These are phyloP conservation scores for Blastosporella zonata DNA, from an alignment of 1,284 basidiomycete species.

Conservation along the genomic window DNA sequence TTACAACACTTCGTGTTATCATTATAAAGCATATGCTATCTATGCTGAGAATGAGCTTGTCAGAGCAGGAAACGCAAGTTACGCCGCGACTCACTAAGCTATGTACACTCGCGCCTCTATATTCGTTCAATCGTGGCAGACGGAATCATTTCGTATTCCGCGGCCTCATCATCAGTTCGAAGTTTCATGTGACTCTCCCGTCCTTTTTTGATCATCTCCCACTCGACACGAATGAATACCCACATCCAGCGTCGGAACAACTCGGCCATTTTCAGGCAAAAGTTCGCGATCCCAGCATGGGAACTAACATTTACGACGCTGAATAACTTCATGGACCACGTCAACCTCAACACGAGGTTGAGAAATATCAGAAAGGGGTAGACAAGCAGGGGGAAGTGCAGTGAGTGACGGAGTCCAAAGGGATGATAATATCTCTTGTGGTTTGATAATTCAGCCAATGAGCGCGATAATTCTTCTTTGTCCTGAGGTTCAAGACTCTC, in stretches of 20 bases:
- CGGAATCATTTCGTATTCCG: constrained; percentile 32
- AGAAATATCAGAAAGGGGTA: constrained; percentile 86
- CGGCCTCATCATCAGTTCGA: constrained; percentile 23
- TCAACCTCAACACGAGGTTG: constrained; percentile 89
- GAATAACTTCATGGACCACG: constrained; percentile 92
- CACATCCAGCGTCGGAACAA: constrained; percentile 91
- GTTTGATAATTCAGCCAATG: constrained; percentile 13
- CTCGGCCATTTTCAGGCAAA: constrained; percentile 90
- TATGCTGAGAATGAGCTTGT: constrained; percentile 4
- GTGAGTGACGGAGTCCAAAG: constrained; percentile 66
- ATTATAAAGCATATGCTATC: constrained; percentile 10
- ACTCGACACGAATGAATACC: constrained; percentile 95
- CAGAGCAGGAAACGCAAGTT: neutral
- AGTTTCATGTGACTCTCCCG: constrained; percentile 27
- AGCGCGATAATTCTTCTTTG: constrained; percentile 13
- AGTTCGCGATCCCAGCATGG: constrained; percentile 83
- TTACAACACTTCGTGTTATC: constrained; percentile 6
- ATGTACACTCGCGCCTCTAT: constrained; percentile 8
- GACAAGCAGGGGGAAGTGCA: constrained; percentile 78
- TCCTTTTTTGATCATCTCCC: constrained; percentile 77
- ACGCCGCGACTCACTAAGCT: constrained; percentile 14
- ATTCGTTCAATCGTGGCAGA: constrained; percentile 21
- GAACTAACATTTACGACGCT: constrained; percentile 83
- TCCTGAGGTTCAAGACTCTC: constrained; percentile 30
- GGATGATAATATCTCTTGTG: constrained; percentile 41